These are phyloP conservation scores for Amorphotheca resinae DNA, from an alignment of 495 filamentous ascomycete species.

Conservation along the genomic window DNA sequence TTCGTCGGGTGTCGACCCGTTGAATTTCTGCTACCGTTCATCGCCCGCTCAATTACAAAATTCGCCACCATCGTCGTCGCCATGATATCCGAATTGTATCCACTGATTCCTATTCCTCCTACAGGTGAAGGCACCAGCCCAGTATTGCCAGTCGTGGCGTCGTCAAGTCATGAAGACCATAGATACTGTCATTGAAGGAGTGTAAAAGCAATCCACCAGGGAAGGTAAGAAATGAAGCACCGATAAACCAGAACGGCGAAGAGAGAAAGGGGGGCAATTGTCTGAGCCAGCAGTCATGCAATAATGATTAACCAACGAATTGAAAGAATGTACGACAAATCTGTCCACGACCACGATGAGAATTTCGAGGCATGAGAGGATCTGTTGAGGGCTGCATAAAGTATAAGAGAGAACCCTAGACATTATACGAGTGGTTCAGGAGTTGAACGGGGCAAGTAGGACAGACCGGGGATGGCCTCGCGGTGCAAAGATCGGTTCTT, in stretches of 20 bases:
- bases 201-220: conserved; percentile 4
- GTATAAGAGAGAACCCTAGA: conserved; percentile 19
- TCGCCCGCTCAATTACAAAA: conserved; percentile 4
- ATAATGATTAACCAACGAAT: conserved; percentile 15
- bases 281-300: conserved; percentile 21
- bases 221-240: conserved; percentile 14
- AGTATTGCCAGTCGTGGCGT: conserved; percentile 1
- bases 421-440: conserved; percentile 11
- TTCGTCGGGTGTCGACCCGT: background rate
- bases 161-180: conserved; percentile 2
- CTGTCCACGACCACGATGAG: conserved; percentile 14
- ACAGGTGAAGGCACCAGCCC: conserved; percentile 1
- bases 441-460: conserved; percentile 15
- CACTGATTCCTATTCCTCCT: background rate
- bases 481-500: conserved; percentile 9
- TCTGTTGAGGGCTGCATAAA: conserved; percentile 17
- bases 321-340: conserved; percentile 14
- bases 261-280: conserved; percentile 16
- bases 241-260: conserved; percentile 19
- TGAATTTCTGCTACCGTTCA: background rate
- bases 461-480: conserved; percentile 6
- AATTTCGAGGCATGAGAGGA: conserved; percentile 14
- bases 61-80: conserved; percentile 1
- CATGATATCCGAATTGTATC: background rate
- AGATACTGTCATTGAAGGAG: background rate